Conservation (phyloP, 2,329 filamentous ascomycete species). For the Apiospora arundinis region DNA sequence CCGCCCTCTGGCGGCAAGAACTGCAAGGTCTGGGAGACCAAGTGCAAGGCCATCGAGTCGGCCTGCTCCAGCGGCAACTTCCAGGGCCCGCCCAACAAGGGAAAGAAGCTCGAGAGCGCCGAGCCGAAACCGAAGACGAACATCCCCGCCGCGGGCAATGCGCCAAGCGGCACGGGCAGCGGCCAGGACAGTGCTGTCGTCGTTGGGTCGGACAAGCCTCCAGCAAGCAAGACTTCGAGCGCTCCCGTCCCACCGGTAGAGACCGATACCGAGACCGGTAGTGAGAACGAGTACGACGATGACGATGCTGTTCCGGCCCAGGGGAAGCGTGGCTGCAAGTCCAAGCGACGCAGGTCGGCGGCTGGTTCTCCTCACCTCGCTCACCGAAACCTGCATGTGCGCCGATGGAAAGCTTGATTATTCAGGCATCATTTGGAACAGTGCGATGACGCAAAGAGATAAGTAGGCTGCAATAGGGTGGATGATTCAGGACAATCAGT, state of each 20-base stretch:
- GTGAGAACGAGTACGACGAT: no score
- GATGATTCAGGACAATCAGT: not conserved
- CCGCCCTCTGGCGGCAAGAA: constrained; percentile 64
- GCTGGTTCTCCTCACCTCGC: no score
- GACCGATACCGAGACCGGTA: not conserved
- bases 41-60: constrained; percentile 59
- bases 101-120: constrained; percentile 40
- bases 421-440: not conserved
- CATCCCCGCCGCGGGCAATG: not conserved
- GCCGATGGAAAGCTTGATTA: not conserved
- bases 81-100: constrained; percentile 54
- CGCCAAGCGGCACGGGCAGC: not conserved
- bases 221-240: not conserved
- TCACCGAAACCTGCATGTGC: not conserved
- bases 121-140: not conserved
- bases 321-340: not conserved
- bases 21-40: constrained; percentile 67
- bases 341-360: not conserved
- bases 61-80: constrained; percentile 51
- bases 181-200: not conserved
- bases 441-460: not conserved
- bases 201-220: not conserved
- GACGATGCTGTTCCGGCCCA: not conserved
- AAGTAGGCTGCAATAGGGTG: no score
- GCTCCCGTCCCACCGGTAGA: not conserved